These are phyloP conservation scores for Mycena chlorophos DNA, from an alignment of 768 basidiomycete species.

Conservation along the genomic window DNA sequence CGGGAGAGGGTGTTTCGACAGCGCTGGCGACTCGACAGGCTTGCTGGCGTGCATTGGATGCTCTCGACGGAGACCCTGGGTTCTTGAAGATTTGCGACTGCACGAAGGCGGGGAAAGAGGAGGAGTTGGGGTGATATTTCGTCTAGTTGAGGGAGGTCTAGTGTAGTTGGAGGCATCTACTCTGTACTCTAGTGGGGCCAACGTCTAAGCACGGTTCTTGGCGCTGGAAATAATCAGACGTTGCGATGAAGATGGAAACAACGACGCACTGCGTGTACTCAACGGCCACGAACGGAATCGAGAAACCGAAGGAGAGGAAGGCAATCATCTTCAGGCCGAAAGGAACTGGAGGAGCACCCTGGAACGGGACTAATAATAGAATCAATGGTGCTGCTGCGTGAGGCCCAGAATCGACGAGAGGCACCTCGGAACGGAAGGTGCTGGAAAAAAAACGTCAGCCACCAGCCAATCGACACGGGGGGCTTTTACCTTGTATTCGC, in stretches of 20 bases:
- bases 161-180: conserved; percentile 22
- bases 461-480: background rate
- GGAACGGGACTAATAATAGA: conserved; percentile 51
- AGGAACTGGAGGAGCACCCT: conserved; percentile 33
- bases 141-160: conserved; percentile 27
- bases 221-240: background rate
- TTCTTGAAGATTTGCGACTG: conserved; percentile 75
- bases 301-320: conserved; percentile 58
- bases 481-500: conserved; percentile 40
- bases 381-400: too few relatives aligned
- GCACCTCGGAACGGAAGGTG: too few relatives aligned
- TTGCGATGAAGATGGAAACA: conserved; percentile 2
- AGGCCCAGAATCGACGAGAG: too few relatives aligned
- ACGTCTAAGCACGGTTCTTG: conserved; percentile 11
- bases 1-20: conserved; percentile 50
- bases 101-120: conserved; percentile 43
- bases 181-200: conserved; percentile 11
- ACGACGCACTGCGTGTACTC: conserved; percentile 62
- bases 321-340: conserved; percentile 42
- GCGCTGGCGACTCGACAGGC: conserved; percentile 60
- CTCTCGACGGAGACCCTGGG: conserved; percentile 60
- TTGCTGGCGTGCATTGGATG: conserved; percentile 67
- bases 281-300: conserved; percentile 66
- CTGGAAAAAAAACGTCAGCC: background rate
- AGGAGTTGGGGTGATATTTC: conserved; percentile 31